Conservation (phyloP, 2,329 filamentous ascomycete genomes). For the Epichloe brachyelytri region DNA sequence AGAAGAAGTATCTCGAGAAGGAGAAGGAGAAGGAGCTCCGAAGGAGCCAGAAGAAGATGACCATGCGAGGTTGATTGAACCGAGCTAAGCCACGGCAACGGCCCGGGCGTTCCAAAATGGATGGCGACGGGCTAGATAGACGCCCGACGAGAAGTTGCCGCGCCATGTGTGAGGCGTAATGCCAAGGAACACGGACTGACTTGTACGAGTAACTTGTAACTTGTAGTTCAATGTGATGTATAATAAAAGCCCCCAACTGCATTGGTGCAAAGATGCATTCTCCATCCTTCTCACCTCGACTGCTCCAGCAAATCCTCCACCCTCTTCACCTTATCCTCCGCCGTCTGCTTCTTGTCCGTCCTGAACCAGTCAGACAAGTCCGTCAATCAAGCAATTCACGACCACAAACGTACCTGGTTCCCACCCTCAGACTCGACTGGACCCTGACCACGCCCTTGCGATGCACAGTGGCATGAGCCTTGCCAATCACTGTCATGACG, state of each 20-base stretch:
- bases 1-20: slow-evolving; percentile 74
- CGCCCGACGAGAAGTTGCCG: not conserved
- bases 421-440: slow-evolving; percentile 79
- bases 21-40: slow-evolving; percentile 63
- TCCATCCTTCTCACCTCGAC: not conserved
- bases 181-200: not conserved
- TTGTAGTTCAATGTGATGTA: not conserved
- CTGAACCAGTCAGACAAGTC: slow-evolving; percentile 25
- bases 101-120: no score
- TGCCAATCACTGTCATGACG: slow-evolving; percentile 75
- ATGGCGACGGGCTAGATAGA: not conserved
- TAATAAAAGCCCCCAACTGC: not conserved
- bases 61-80: slow-evolving; percentile 30
- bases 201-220: slow-evolving; percentile 1
- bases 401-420: slow-evolving; percentile 47
- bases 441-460: slow-evolving; percentile 65
- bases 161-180: not conserved
- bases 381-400: not conserved
- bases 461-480: slow-evolving; percentile 70
- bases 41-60: slow-evolving; percentile 41
- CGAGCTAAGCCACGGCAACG: not conserved
- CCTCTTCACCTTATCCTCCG: slow-evolving; percentile 64
- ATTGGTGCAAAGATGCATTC: not conserved
- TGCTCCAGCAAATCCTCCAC: slow-evolving; percentile 37
- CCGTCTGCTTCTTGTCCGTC: slow-evolving; percentile 75